phyloP scores from a whole-genome alignment of 306 rosid genomes.

The Prunus dulcis region DNA sequence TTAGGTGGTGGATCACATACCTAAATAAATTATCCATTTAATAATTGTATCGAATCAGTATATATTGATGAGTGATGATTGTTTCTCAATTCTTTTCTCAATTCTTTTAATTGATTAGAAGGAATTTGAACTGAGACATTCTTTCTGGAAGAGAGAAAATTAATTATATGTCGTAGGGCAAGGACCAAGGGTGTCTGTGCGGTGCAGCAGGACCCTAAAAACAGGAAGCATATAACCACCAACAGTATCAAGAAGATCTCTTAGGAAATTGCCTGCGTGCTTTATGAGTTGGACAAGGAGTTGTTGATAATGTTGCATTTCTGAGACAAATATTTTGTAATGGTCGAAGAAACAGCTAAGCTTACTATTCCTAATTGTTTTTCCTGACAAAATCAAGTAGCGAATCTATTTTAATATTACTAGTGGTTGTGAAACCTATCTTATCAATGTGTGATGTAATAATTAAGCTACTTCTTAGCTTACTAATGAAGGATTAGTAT shows the following conservation, averaged over 20 bases:
- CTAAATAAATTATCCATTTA: not conserved
- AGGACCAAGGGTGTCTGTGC: no score
- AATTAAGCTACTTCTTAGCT: not conserved
- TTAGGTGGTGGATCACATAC: not conserved
- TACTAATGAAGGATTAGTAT: no score
- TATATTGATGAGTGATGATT: not conserved
- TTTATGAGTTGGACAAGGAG: constrained; percentile 28
- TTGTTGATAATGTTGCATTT: not conserved
- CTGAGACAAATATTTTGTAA: not conserved
- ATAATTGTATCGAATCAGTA: not conserved
- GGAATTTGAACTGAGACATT: not conserved
- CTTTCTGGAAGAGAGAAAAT: not conserved
- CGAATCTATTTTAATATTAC: constrained; percentile 2
- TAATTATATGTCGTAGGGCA: not conserved
- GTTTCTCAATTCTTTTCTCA: not conserved
- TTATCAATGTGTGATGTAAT: not conserved
- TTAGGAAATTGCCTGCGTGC: not conserved
- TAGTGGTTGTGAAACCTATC: not conserved
- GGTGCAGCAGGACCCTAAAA: no score
- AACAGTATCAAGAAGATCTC: constrained; percentile 19
- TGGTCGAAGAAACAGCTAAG: constrained; percentile 9
- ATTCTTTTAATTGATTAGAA: not conserved
- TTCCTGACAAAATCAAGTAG: not conserved
- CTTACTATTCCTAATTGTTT: constrained; percentile 12
- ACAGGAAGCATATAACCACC: not conserved